Conservation (phyloP, 2,329 filamentous ascomycete species). For the Trichoderma oligosporum region DNA sequence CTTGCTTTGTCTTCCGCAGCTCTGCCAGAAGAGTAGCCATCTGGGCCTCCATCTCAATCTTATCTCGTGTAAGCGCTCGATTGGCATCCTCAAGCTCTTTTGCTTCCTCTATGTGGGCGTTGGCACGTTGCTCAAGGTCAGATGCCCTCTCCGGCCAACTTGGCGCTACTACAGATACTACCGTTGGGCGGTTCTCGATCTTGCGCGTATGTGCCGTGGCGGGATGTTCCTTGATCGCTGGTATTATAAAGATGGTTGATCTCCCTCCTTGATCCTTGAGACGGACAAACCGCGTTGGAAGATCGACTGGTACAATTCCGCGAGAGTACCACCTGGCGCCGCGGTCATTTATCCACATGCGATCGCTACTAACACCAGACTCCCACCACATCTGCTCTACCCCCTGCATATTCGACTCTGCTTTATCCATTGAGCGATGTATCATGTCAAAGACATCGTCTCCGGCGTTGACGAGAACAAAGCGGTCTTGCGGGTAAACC, state of each 20-base stretch:
- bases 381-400: conserved; percentile 34
- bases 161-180: conserved; percentile 32
- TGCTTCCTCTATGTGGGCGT: conserved; percentile 24
- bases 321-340: conserved; percentile 34
- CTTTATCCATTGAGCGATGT: conserved; percentile 45
- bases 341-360: conserved; percentile 30
- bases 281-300: conserved; percentile 52
- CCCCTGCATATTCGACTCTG: conserved; percentile 40
- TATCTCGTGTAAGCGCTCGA: conserved; percentile 24
- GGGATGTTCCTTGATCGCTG: conserved; percentile 47
- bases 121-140: conserved; percentile 28
- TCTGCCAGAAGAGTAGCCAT: conserved; percentile 25
- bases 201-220: conserved; percentile 42
- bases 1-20: conserved; percentile 21
- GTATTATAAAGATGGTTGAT: conserved; percentile 51
- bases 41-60: conserved; percentile 22
- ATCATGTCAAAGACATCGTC: conserved; percentile 48
- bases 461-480: conserved; percentile 52
- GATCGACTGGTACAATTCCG: conserved; percentile 48
- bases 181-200: conserved; percentile 43
- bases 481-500: conserved; percentile 52
- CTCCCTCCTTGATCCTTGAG: conserved; percentile 40
- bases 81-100: conserved; percentile 23
- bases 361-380: conserved; percentile 42
- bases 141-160: conserved; percentile 34